Base-by-base conservation (phyloP, 2,329 filamentous ascomycete species). In the Penicillium sp. region DNA sequence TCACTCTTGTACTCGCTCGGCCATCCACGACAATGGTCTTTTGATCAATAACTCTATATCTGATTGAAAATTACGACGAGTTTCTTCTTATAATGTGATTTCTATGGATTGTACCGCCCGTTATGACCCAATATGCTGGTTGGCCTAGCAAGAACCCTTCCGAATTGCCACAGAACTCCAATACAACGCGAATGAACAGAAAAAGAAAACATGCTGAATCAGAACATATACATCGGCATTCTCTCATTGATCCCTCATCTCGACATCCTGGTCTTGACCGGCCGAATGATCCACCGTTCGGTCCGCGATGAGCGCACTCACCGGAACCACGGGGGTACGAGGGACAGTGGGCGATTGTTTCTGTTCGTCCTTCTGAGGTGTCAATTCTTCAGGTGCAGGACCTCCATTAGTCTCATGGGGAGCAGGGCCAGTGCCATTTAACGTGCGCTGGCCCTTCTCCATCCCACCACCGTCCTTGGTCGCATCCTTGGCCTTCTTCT, bases 241-340 rank as follows among this genome's bases (percentile, higher is more conserved):
- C 12, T 15, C n/a, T 7, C 16, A 26, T 45, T 22, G 47, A 35
- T 48, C 52, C 39, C 44, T 70, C 79, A 83, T 83, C 36, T 75
- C 66, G 20, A 82, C 74, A 54, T 82, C 78, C 6, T 60, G 67
- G 43, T 76, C 72, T 6, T 59, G 50, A 44, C 53, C 56, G 20
- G 30, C 43, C 45, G 14, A 50, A 12, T 68, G 68, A 45, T 75
- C 72, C 38, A 70, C 67, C 58, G 74, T 74, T 55, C 54, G 57
- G 41, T 80, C 77, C 28, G 72, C 61, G 56, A 75, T 68, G 44
- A 80, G 59, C 58, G 77, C 76, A 32, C 71, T 68, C 40, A 68
- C 73, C 2, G 75, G 71, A 28, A 64, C 59, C 31, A 59, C 56
- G n/a, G 61, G 61, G 14, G 57, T 53, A 31, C 60, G 56, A 34